Evolutionary conservation across 164 flowering plant genomes (phyloP).

Genomic region (Houttuynia cordata): DNA sequence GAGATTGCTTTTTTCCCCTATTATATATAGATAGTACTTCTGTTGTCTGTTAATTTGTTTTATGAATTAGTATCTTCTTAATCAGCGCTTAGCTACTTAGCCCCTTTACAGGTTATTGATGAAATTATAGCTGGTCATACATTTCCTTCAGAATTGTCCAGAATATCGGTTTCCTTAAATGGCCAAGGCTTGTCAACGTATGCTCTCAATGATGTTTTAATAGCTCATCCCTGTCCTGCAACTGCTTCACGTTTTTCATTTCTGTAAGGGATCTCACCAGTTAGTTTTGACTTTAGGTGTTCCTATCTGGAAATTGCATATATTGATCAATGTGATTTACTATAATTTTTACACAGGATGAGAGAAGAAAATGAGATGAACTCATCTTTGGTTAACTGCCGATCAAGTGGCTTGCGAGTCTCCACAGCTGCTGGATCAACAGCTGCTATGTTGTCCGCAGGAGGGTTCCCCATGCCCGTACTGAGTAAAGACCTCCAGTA

Average conservation of each 20-base stretch:
- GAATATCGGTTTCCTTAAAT: constrained; percentile 50
- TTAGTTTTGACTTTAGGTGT: background rate
- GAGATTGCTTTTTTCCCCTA: background rate
- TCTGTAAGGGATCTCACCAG: constrained; percentile 28
- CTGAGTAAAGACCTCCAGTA: constrained; percentile 66
- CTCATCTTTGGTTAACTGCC: constrained; percentile 37
- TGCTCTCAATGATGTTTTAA: constrained; percentile 77
- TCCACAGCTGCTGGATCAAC: constrained; percentile 94
- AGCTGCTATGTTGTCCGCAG: constrained; percentile 92
- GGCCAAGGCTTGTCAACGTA: constrained; percentile 30
- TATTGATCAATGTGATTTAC: background rate
- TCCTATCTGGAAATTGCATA: background rate
- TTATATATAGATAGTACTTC: background rate
- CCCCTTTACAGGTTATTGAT: constrained; percentile 46
- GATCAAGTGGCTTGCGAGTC: constrained; percentile 87
- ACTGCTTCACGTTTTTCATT: constrained; percentile 78
- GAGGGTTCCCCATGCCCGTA: constrained; percentile 72
- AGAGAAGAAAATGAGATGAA: constrained; percentile 20
- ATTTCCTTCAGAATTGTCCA: constrained; percentile 42
- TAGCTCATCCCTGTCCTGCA: constrained; percentile 90
- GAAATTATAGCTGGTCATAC: constrained; percentile 37
- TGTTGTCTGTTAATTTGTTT: background rate
- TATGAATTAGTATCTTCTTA: background rate
- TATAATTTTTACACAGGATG: constrained; percentile 31
- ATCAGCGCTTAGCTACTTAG: background rate